Evolutionary conservation across 306 rosid species (phyloP).

Genomic region (Psophocarpus tetragonolobus): DNA sequence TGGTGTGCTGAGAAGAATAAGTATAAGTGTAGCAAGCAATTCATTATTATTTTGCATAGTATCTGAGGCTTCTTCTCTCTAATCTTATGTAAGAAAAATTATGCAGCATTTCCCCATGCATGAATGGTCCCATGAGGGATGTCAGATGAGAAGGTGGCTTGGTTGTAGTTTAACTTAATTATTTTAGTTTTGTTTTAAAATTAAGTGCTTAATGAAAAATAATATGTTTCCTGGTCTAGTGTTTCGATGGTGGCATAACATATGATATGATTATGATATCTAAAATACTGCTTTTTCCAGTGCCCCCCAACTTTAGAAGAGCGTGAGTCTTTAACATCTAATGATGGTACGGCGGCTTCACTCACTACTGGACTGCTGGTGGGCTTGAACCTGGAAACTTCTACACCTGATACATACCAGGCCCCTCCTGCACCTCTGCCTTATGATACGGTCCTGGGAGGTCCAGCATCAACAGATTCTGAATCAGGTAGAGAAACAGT

Average conservation of each 20-base stretch:
- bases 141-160: neutral
- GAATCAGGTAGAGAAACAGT: slow-evolving; percentile 55
- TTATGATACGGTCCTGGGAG: slow-evolving; percentile 64
- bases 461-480: slow-evolving; percentile 52
- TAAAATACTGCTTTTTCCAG: slow-evolving; percentile 49
- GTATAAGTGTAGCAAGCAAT: neutral
- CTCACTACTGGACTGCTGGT: slow-evolving; percentile 59
- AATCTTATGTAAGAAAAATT: neutral
- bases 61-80: slow-evolving; percentile 7
- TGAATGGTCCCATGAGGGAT: neutral
- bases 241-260: neutral
- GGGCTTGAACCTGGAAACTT: slow-evolving; percentile 51
- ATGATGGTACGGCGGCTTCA: slow-evolving; percentile 42
- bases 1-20: neutral
- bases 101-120: neutral
- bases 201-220: slow-evolving; percentile 13
- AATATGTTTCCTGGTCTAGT: slow-evolving; percentile 3
- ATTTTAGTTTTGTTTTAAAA: slow-evolving; percentile 1
- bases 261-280: neutral
- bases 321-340: slow-evolving; percentile 51
- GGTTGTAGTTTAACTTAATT: slow-evolving; percentile 1
- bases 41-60: slow-evolving; percentile 20
- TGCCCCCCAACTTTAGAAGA: slow-evolving; percentile 66
- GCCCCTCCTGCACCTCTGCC: slow-evolving; percentile 86
- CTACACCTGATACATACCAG: slow-evolving; percentile 74